Conservation (phyloP, 2,329 filamentous ascomycete species). For the Ploettnerulaceae sp. region DNA sequence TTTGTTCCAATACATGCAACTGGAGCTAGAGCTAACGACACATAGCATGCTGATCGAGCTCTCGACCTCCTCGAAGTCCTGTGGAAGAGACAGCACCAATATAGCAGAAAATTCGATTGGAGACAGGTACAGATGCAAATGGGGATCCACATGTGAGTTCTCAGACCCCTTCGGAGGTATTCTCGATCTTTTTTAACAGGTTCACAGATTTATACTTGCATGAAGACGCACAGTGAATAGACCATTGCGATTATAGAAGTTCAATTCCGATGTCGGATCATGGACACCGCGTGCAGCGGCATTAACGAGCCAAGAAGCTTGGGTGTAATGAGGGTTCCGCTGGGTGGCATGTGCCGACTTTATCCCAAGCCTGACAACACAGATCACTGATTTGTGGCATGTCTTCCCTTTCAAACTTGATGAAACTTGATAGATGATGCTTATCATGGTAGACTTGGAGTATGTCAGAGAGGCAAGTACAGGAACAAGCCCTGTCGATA, state of each 20-base stretch:
- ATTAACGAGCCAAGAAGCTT: not conserved
- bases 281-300: not conserved
- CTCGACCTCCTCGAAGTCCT: conserved; percentile 30
- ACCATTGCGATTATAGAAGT: too few species aligned
- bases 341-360: too few species aligned
- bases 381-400: too few species aligned
- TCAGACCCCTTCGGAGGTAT: not conserved
- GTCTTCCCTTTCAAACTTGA: too few species aligned
- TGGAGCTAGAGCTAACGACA: conserved; percentile 1
- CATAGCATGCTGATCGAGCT: conserved; percentile 31
- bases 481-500: too few species aligned
- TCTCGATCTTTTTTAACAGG: conserved; percentile 3
- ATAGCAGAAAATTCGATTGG: conserved; percentile 31
- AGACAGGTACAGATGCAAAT: conserved; percentile 31
- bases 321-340: too few species aligned
- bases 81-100: conserved; percentile 32
- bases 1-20: not conserved
- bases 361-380: too few species aligned
- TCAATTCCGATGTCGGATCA: not conserved
- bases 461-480: too few species aligned
- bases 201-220: conserved; percentile 23
- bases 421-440: too few species aligned
- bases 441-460: too few species aligned
- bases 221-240: conserved; percentile 10
- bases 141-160: conserved; percentile 30